A percentile compares a stretch with the other conserved stretches of the same genome.
phyloP scores from a whole-genome alignment of 2,329 filamentous ascomycete species.

The Dactylellina leptospora region DNA sequence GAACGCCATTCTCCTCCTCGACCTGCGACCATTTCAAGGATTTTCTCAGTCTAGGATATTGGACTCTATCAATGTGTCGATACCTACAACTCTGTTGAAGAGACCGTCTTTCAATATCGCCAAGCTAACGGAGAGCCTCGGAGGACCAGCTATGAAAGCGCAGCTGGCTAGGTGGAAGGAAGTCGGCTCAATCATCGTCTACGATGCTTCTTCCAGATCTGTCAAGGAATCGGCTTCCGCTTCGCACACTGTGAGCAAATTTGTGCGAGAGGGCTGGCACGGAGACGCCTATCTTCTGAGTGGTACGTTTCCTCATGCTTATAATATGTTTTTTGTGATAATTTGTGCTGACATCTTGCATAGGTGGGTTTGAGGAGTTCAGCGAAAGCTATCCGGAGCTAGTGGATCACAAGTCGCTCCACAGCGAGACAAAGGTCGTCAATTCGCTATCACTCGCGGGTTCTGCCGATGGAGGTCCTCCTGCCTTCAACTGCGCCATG shows the following conservation, averaged over 20 bases:
- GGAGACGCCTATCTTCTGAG: slow-evolving; percentile 78
- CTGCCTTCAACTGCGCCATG: slow-evolving; percentile 75
- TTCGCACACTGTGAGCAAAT: slow-evolving; percentile 91
- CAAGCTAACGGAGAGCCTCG: slow-evolving; percentile 87
- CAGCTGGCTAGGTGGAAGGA: slow-evolving; percentile 80
- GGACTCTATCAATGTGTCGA: slow-evolving; percentile 89
- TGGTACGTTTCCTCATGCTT: slow-evolving; percentile 51
- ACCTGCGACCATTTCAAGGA: slow-evolving; percentile 85
- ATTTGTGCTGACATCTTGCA: too few relatives aligned
- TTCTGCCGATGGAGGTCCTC: slow-evolving; percentile 66
- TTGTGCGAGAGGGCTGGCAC: slow-evolving; percentile 80
- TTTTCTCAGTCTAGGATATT: slow-evolving; percentile 77
- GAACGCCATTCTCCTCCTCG: slow-evolving; percentile 73
- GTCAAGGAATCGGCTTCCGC: slow-evolving; percentile 82
- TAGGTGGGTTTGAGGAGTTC: slow-evolving; percentile 81
- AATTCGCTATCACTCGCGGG: slow-evolving; percentile 58
- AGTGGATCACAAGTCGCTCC: slow-evolving; percentile 66
- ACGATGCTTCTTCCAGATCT: slow-evolving; percentile 79
- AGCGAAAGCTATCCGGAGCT: slow-evolving; percentile 71
- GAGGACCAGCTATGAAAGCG: slow-evolving; percentile 72
- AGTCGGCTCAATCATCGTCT: slow-evolving; percentile 81
- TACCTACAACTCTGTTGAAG: slow-evolving; percentile 92
- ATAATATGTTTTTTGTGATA: slow-evolving; percentile 16
- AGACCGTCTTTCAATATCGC: slow-evolving; percentile 87
- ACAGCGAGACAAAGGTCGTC: slow-evolving; percentile 62